A percentile compares a stretch with the other conserved stretches of the same genome.
Evolutionary conservation across 2,329 filamentous ascomycete species (phyloP).

Genomic region (Aureobasidium namibiae): DNA sequence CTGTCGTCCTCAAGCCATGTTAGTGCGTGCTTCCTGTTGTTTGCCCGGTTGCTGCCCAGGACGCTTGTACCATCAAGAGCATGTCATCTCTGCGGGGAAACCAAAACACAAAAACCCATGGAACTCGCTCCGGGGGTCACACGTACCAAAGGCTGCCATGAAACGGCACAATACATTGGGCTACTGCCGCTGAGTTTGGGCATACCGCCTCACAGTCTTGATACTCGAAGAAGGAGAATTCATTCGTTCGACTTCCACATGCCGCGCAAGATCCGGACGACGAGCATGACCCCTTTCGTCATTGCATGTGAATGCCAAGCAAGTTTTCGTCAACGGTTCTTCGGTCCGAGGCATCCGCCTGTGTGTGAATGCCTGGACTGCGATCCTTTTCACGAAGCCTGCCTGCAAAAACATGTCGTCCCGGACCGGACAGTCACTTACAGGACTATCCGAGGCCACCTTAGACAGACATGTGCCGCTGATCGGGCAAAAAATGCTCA

Average conservation of each 20-base stretch:
- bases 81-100: constrained; percentile 7
- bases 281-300: background rate
- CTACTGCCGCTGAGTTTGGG: background rate
- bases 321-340: background rate
- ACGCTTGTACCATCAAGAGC: background rate
- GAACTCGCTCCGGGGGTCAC: background rate
- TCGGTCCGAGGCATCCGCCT: background rate
- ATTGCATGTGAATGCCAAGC: constrained; percentile 12
- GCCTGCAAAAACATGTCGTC: too few species aligned
- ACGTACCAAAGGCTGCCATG: constrained; percentile 11
- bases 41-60: background rate
- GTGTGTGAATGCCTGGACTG: too few species aligned
- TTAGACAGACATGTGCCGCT: too few species aligned
- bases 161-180: background rate
- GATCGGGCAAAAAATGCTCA: background rate
- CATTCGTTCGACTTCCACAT: background rate
- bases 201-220: background rate
- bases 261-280: background rate
- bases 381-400: background rate
- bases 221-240: background rate
- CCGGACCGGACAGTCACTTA: too few species aligned
- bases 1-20: constrained; percentile 17
- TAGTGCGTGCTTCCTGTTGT: constrained; percentile 12
- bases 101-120: background rate
- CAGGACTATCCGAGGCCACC: too few species aligned